Conservation (phyloP, 2,329 filamentous ascomycete species). For the Mycogone perniciosa region DNA sequence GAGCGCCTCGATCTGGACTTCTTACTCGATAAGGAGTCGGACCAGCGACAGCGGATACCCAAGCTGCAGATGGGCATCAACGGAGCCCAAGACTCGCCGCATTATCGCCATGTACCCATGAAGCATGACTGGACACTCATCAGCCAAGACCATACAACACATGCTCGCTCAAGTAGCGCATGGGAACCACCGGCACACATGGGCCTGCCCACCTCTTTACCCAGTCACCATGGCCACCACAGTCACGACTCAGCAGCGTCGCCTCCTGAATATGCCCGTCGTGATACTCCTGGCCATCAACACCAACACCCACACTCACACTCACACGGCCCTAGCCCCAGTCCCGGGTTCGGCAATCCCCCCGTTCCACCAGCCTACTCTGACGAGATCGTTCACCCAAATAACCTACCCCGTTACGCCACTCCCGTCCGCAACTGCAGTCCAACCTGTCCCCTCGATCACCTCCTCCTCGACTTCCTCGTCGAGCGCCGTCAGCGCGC, state of each 20-base stretch:
- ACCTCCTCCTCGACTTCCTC: constrained; percentile 74
- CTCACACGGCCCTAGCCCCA: constrained; percentile 32
- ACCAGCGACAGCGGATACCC: constrained; percentile 33
- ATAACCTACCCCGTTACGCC: constrained; percentile 18
- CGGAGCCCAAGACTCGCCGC: constrained; percentile 39
- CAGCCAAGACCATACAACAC: constrained; percentile 16
- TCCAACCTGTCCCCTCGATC: constrained; percentile 71
- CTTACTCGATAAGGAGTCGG: constrained; percentile 55
- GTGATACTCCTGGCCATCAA: constrained; percentile 18
- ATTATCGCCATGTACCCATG: constrained; percentile 42
- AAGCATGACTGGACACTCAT: constrained; percentile 43
- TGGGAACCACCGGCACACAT: constrained; percentile 1
- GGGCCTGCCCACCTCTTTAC: neutral
- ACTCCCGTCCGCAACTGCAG: constrained; percentile 50
- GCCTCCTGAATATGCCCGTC: neutral
- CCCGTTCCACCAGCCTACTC: constrained; percentile 19
- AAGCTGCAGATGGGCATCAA: constrained; percentile 46
- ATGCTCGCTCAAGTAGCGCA: neutral
- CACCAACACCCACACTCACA: constrained; percentile 30
- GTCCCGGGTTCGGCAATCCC: constrained; percentile 47
- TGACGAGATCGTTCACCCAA: neutral
- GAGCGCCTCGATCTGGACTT: constrained; percentile 70
- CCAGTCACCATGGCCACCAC: neutral
- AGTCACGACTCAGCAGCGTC: constrained; percentile 2
- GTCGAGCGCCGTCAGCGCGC: constrained; percentile 60